Evolutionary conservation across 345 rosid genomes (phyloP), one percentile per base, ranked within the genome.

Genomic region (Cardamine resedifolia): DNA sequence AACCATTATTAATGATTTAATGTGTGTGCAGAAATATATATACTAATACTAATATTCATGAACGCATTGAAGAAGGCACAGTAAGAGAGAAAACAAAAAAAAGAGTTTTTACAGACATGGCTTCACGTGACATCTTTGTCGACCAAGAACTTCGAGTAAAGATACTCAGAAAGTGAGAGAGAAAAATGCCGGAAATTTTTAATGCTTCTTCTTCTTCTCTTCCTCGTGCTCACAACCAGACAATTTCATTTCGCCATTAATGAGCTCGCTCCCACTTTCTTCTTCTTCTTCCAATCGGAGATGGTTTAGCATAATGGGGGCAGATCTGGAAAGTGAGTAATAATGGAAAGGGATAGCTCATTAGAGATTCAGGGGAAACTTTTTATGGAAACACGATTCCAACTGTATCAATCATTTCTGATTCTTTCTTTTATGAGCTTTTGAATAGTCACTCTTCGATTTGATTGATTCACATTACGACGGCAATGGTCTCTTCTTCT

Each of bases 81-180:
- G 73, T 75, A 47, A 60, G 78, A 58, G 64, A 67, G 30, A 43
- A 16, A 27, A 39, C 21, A 2, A 6, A 44, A 23, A 52, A 16
- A 55, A 11, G 41, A 18, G 20, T 47, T 59, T 41, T 78, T 79
- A 38, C 68, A 72, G 75, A 51, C 75, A 71, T 74, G 84, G 74
- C 78, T 78, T 81, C 88, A 87, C 91, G 88, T 85, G 91, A 77
- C 50, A 68, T 51, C 77, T 78, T 74, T 73, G 64, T 70, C 77
- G 50, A 73, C 78, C 78, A 78, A 53, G 65, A 64, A 69, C 81
- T 78, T 80, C 82, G 80, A 80, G 83, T 70, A 77, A 74, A 78
- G 83, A 76, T 73, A 79, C 80, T 63, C 59, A 48, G 72, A 57
- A 21, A 77, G 64, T 68, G 51, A 68, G 31, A 43, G 75, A 66